These are phyloP conservation scores for Xanthoconium separans DNA, from an alignment of 1,284 basidiomycete species.

Conservation along the genomic window DNA sequence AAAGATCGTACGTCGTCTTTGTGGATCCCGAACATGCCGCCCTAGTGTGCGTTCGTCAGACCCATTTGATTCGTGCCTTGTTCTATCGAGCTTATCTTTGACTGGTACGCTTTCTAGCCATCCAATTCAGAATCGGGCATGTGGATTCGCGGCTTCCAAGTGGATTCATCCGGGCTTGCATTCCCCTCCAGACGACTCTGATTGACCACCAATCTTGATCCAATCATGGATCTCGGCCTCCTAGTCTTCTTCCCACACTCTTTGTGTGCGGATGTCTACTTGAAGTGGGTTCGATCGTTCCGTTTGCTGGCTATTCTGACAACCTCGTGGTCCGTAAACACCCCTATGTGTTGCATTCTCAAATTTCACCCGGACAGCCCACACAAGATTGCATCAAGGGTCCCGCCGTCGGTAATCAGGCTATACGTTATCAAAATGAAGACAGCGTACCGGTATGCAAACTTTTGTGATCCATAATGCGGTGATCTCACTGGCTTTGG, in stretches of 20 bases:
- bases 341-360: not conserved
- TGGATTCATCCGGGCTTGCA: not conserved
- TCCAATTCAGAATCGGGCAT: slow-evolving; percentile 5
- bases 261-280: not conserved
- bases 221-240: slow-evolving; percentile 2
- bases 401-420: not conserved
- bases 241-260: slow-evolving; percentile 2
- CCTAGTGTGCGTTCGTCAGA: not conserved
- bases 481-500: not conserved
- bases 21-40: no score
- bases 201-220: not conserved
- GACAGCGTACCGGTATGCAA: not conserved
- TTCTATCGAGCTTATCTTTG: not conserved
- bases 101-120: not conserved
- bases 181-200: not conserved
- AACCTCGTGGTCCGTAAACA: slow-evolving; percentile 6
- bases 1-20: no score
- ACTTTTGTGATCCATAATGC: not conserved
- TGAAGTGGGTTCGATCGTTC: not conserved
- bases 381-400: not conserved
- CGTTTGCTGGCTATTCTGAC: not conserved
- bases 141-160: slow-evolving; percentile 7
- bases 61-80: not conserved
- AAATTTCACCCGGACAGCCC: not conserved
- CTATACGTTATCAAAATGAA: not conserved